These are phyloP conservation scores for Claviceps spartinae DNA, from an alignment of 2,329 filamentous ascomycete genomes.

Conservation along the genomic window DNA sequence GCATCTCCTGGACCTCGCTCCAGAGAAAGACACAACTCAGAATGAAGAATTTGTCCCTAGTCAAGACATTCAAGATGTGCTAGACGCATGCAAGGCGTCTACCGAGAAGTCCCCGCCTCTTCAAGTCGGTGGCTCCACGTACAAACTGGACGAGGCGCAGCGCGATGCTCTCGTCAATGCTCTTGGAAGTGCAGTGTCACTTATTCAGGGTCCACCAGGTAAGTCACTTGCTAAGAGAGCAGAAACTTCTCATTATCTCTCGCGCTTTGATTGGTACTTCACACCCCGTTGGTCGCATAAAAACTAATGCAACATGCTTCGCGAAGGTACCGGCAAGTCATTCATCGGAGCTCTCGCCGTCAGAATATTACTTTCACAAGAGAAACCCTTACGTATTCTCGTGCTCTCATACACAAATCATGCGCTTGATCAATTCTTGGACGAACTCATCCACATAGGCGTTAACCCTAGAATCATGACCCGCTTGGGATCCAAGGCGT, in stretches of 20 bases:
- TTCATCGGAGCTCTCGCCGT: slow-evolving; percentile 54
- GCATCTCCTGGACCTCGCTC: slow-evolving; percentile 28
- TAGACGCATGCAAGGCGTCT: neutral
- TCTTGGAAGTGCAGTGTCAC: neutral
- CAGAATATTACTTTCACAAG: slow-evolving; percentile 34
- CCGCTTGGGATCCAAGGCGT: slow-evolving; percentile 49
- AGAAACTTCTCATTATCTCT: neutral
- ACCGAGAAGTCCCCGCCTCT: neutral
- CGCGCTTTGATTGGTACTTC: neutral
- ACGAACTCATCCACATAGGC: slow-evolving; percentile 48
- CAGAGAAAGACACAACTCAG: neutral
- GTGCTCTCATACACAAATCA: slow-evolving; percentile 59
- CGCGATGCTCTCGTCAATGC: neutral
- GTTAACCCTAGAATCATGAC: slow-evolving; percentile 38
- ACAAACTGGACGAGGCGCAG: neutral
- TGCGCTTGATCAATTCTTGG: slow-evolving; percentile 50
- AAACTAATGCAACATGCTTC: neutral
- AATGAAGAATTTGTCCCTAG: neutral
- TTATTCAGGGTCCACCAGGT: neutral
- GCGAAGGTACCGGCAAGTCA: slow-evolving; percentile 50
- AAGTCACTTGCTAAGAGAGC: neutral
- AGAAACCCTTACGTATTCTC: slow-evolving; percentile 39
- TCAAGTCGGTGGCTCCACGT: neutral
- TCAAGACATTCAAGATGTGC: neutral
- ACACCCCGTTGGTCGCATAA: neutral